phyloP scores from a whole-genome alignment of 495 filamentous ascomycete species.

The Penicillium parvum region DNA sequence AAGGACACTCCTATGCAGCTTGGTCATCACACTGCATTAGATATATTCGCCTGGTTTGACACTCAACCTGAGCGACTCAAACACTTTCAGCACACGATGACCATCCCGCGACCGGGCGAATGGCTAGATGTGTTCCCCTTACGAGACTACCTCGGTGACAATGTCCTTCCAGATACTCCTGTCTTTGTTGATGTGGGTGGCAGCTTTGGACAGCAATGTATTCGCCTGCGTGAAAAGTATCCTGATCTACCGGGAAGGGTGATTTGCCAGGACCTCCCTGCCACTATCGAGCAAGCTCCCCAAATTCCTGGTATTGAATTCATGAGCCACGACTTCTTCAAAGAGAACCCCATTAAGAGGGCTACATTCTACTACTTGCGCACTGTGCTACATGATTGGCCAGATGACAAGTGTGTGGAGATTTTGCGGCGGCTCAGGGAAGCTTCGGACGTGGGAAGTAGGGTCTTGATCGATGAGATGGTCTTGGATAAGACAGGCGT shows the following conservation, averaged over 20 bases:
- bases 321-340: conserved; percentile 48
- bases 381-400: conserved; percentile 40
- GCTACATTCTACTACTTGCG: conserved; percentile 43
- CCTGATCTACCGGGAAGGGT: conserved; percentile 40
- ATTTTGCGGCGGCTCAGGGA: conserved; percentile 32
- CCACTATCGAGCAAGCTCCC: conserved; percentile 32
- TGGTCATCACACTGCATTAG: conserved; percentile 37
- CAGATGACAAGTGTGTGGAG: conserved; percentile 21
- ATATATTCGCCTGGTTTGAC: conserved; percentile 37
- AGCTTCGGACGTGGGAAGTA: conserved; percentile 33
- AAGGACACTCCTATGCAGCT: conserved; percentile 37
- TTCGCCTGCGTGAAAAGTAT: conserved; percentile 38
- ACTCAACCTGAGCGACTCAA: conserved; percentile 34
- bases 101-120: conserved; percentile 19
- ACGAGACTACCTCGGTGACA: conserved; percentile 30
- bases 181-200: conserved; percentile 54
- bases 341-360: conserved; percentile 35
- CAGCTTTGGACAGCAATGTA: conserved; percentile 49
- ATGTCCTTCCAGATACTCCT: conserved; percentile 6
- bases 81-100: conserved; percentile 38
- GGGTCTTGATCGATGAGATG: conserved; percentile 38
- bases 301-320: conserved; percentile 43
- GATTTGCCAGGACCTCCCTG: conserved; percentile 51
- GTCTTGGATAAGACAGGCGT: conserved; percentile 33
- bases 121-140: no score